Percentiles rank a stretch among this genome's conserved stretches.
Evolutionary conservation across 2,329 filamentous ascomycete species (phyloP).

Genomic region (Diaporthe amygdali): DNA sequence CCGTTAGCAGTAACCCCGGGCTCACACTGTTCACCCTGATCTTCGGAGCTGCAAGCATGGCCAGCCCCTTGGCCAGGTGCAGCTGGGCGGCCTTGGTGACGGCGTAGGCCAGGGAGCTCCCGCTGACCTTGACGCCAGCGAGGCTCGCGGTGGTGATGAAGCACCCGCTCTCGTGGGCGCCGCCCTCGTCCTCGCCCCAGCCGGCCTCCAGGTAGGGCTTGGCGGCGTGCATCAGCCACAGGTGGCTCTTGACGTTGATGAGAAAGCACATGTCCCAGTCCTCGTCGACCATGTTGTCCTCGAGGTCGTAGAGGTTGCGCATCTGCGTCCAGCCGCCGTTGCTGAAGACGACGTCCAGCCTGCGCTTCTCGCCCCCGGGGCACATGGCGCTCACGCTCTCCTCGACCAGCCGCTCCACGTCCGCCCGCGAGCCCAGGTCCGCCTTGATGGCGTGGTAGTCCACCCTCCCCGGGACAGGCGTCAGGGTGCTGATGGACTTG

Average conservation of each 20-base stretch:
- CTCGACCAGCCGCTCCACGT: slow-evolving; percentile 64
- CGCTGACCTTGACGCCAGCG: slow-evolving; percentile 67
- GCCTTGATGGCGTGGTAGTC: slow-evolving; percentile 63
- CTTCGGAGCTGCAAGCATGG: slow-evolving; percentile 55
- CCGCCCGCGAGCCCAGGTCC: slow-evolving; percentile 66
- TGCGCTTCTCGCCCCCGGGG: slow-evolving; percentile 30
- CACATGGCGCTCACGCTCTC: slow-evolving; percentile 66
- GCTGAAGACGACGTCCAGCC: slow-evolving; percentile 78
- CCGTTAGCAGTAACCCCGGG: slow-evolving; percentile 57
- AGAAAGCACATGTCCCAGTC: slow-evolving; percentile 66
- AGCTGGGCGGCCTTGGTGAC: slow-evolving; percentile 79
- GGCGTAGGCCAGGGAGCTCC: slow-evolving; percentile 71
- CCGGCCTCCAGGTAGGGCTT: slow-evolving; percentile 54
- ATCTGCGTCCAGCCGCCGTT: slow-evolving; percentile 68
- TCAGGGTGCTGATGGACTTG: slow-evolving; percentile 50
- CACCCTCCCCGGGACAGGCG: slow-evolving; percentile 38
- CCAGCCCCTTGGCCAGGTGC: slow-evolving; percentile 61
- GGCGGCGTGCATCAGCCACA: slow-evolving; percentile 64
- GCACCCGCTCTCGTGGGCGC: slow-evolving; percentile 29
- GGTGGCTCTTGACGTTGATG: slow-evolving; percentile 67
- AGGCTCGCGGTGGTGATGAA: slow-evolving; percentile 70
- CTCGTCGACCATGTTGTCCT: slow-evolving; percentile 59
- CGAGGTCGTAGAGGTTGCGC: slow-evolving; percentile 50
- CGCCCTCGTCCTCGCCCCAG: slow-evolving; percentile 51
- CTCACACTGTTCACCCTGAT: slow-evolving; percentile 65